Evolutionary conservation across 805 yeast genomes (phyloP), one percentile per base, ranked within the genome.

Genomic region (Saturnispora halmiae): DNA sequence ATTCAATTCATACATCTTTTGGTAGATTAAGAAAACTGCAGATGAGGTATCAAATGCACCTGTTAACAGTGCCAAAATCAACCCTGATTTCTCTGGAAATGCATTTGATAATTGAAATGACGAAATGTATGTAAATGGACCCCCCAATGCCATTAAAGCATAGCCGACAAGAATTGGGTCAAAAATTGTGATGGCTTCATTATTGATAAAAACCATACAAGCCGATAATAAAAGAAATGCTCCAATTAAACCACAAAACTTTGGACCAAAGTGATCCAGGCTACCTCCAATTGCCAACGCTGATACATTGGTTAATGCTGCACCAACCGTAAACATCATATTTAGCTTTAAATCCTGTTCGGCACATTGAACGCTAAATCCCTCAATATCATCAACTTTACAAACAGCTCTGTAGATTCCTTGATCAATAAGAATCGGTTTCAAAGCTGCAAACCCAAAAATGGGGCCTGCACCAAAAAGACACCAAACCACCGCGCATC

Each of bases 21-120:
- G 66, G 59, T 72, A 73, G 35, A 71, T 35, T 51, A 73, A 59
- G 51, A 73, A 73, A 14, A 73, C 66, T 1, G 78, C 77, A 7
- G 75, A 69, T 3, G 77, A 72, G 8, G 79, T 71, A 55, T 73
- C 79, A 46, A 73, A 73, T 0, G 79, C 77, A 14, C 79, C 79
- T 2, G 78, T 72, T 42, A 73, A 53, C 32, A 73, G 57, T 18
- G 78, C 78, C 49, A 73, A 60, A 16, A 73, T 63, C 11, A 70
- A 56, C 6, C 79, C 79, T 15, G 75, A 68, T 38, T 65, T 65
- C 37, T 64, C 60, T 2, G 79, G 79, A 55, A 73, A 73, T 3
- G 78, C 64, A 50, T 73, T 73, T 19, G 78, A 72, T 43, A 73
- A 63, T 54, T 73, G 79, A 58, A 73, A 73, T 6, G 73, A 67